A percentile compares a stretch with the other conserved stretches of the same genome.
These are phyloP conservation scores for Salix dunnii DNA, from an alignment of 345 rosid genomes.

Conservation along the genomic window DNA sequence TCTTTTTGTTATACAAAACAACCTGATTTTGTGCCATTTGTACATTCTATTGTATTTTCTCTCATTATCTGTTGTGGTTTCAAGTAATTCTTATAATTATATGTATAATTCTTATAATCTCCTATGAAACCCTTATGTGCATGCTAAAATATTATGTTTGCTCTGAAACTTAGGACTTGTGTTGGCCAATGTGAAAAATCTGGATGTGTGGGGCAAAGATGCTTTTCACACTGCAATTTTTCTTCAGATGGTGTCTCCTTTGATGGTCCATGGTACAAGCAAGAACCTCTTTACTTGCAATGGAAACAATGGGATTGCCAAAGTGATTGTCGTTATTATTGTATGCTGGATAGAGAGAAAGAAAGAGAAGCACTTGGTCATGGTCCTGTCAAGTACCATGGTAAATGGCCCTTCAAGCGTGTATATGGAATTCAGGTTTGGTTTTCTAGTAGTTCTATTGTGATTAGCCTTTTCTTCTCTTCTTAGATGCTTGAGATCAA, in stretches of 20 bases:
- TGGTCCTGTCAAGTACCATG: conserved; percentile 75
- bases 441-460: neutral
- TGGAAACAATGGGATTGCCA: conserved; percentile 91
- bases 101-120: neutral
- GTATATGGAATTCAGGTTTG: conserved; percentile 72
- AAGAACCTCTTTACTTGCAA: conserved; percentile 71
- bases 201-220: conserved; percentile 72
- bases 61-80: neutral
- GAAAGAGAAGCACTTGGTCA: conserved; percentile 58
- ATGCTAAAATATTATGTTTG: neutral
- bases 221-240: conserved; percentile 77
- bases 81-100: neutral
- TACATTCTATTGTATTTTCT: neutral
- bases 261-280: conserved; percentile 78
- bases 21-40: neutral
- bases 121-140: neutral
- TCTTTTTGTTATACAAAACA: too few relatives aligned
- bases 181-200: conserved; percentile 65
- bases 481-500: neutral
- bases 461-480: neutral
- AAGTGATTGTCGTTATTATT: conserved; percentile 60
- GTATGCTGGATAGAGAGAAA: conserved; percentile 85
- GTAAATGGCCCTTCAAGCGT: conserved; percentile 86
- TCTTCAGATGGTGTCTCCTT: conserved; percentile 71
- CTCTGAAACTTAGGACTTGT: conserved; percentile 48